Base-by-base conservation (phyloP, 116 monocot species). In the Zostera marina region DNA sequence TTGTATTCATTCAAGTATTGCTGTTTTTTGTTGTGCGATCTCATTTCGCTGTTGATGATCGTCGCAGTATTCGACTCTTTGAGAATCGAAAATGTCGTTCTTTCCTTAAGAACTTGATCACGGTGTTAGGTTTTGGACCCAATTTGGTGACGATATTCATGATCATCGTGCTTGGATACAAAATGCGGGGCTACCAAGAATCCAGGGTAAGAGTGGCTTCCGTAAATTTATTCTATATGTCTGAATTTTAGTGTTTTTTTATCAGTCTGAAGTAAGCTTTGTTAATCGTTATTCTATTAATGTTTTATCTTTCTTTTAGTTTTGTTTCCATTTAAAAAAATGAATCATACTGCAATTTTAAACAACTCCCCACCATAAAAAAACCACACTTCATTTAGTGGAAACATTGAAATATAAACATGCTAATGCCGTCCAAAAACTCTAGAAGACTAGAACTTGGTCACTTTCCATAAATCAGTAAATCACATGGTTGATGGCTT, bases 71-170 rank as follows among this genome's bases (percentile, higher is more conserved):
- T 32, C 0, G 32, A n/a, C n/a, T n/a, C n/a, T n/a, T n/a, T 25
- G 11, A 55, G 54, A 1, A 23, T 22, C 7, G 26, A 20, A 21
- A 59, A 8, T 15, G 42, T 1, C 4, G 20, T 41, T 57, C 15
- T 22, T 62, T 63, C 42, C 59, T 59, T 44, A 59, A 59, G 5
- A n/a, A 44, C 0, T 44, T 20, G 10, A 19, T 32, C 61, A 92
- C 92, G 67, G 78, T 87, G 16, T 73, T 87, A 17, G 77, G 92
- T 14, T 76, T 81, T 26, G 73, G 75, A 32, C 73, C 71, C 9
- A 81, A 92, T 74, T 43, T 73, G 68, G 47, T 83, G 42, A 76
- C 78, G 14, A 41, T 76, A 38, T 52, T 46, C 39, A 65, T 68
- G 41, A 52, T 78, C n/a, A 5, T 72, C 22, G 76, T 60, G 41